Conservation (phyloP, 2,329 filamentous ascomycete genomes). For the Talaromyces sp. region DNA sequence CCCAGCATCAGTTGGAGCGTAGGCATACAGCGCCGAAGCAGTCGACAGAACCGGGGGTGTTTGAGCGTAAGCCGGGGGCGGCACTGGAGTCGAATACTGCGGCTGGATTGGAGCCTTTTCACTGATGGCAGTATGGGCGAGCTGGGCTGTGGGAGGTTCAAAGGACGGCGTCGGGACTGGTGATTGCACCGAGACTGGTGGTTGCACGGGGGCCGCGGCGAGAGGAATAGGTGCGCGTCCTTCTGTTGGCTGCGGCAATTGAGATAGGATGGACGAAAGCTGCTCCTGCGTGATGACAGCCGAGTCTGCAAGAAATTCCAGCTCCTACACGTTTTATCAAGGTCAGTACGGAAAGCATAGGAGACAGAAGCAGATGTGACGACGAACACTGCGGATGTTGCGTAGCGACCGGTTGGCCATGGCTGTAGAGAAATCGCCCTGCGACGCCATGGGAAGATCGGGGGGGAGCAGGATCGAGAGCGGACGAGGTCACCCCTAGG, state of each 20-base stretch:
- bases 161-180: slow-evolving; percentile 29
- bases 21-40: slow-evolving; percentile 77
- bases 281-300: slow-evolving; percentile 69
- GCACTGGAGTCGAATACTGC: slow-evolving; percentile 38
- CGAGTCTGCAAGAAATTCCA: slow-evolving; percentile 80
- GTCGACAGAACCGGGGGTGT: slow-evolving; percentile 56
- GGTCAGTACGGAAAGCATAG: background rate
- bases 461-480: background rate
- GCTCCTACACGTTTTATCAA: slow-evolving; percentile 56
- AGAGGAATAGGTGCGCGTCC: slow-evolving; percentile 25
- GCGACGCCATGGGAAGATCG: slow-evolving; percentile 25
- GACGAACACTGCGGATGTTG: slow-evolving; percentile 73
- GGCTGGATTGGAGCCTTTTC: slow-evolving; percentile 36
- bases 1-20: slow-evolving; percentile 71
- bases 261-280: slow-evolving; percentile 66
- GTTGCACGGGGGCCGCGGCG: slow-evolving; percentile 12
- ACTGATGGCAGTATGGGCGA: slow-evolving; percentile 32
- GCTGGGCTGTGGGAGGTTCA: slow-evolving; percentile 33
- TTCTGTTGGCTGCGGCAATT: slow-evolving; percentile 58
- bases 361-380: slow-evolving; percentile 4
- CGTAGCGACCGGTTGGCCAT: slow-evolving; percentile 80
- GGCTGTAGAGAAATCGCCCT: slow-evolving; percentile 39
- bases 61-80: slow-evolving; percentile 48
- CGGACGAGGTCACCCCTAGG: background rate
- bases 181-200: slow-evolving; percentile 14